Conservation (phyloP, 352 stramenopile genomes). For the Lagenidium giganteum region DNA sequence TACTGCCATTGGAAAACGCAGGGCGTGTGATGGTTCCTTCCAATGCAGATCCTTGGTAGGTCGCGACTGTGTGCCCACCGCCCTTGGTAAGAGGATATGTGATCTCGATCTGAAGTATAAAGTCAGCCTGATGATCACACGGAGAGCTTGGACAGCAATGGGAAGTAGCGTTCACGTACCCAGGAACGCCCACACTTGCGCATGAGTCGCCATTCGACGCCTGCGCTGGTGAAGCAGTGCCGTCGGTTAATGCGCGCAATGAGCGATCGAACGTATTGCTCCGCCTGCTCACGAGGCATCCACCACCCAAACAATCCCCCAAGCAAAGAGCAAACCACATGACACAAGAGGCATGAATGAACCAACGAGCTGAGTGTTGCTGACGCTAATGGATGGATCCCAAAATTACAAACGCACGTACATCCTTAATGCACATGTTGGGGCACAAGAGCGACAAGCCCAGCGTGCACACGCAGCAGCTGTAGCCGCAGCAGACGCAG, state of each 20-base stretch:
- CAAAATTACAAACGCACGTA: too few relatives aligned
- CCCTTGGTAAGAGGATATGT: slow-evolving; percentile 34
- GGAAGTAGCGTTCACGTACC: slow-evolving; percentile 19
- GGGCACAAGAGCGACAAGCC: slow-evolving; percentile 61
- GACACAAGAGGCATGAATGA: too few relatives aligned
- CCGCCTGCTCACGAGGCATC: slow-evolving; percentile 25
- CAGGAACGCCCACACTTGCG: slow-evolving; percentile 55
- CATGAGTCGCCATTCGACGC: slow-evolving; percentile 56
- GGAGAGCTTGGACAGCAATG: not conserved
- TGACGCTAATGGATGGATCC: too few relatives aligned
- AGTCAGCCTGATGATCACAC: too few relatives aligned
- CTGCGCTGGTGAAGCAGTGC: slow-evolving; percentile 44
- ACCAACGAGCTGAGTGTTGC: too few relatives aligned
- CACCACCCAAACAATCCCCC: not conserved
- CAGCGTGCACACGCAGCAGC: slow-evolving; percentile 58
- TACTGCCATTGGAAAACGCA: too few relatives aligned
- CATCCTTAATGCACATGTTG: slow-evolving; percentile 71
- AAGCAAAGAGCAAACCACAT: not conserved
- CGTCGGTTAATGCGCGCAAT: slow-evolving; percentile 56
- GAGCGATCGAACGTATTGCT: slow-evolving; percentile 63
- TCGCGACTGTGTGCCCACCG: too few relatives aligned
- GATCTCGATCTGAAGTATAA: slow-evolving; percentile 71
- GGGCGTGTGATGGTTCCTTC: too few relatives aligned
- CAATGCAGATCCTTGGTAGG: too few relatives aligned
- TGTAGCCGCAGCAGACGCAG: slow-evolving; percentile 66